Evolutionary conservation across 176 grass and related monocot genomes (phyloP), one percentile per base, ranked within the genome.

Genomic region (Oryza brachyantha): DNA sequence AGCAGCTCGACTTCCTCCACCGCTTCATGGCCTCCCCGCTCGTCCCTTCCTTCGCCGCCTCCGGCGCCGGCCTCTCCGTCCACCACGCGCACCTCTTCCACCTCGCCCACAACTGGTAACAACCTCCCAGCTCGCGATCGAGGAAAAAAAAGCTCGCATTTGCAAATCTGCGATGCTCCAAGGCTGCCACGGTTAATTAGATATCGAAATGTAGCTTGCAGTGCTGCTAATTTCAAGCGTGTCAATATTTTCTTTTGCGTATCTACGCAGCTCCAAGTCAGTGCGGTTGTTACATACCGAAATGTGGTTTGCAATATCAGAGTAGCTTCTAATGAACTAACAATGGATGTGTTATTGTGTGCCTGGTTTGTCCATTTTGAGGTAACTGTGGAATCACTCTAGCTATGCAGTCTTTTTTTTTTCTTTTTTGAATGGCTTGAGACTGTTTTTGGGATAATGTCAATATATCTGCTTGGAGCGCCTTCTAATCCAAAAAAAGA

Each of bases 1-100:
- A 97, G 91, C 95, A 97, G 85, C 95, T 97, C 50, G 92, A 97
- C 73, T 97, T 97, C 83, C 81, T 97, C 85, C 95, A 97, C 91
- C 87, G 89, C 35, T 97, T 97, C 80, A 97, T 97, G 95, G 67
- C 91, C 42, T 92, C 87, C 9, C 95, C 95, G 22, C 85, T 97
- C 54, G 76, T 98, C 57, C 92, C 95, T 72, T 78, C 95, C 60
- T 97, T 92, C 80, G 70, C 82, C 79, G 85, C 86, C 34, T 27
- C 65, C 50, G 61, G 50, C 28, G 63, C 66, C 16, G 92, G 92
- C n/a, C 72, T 94, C 79, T 91, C 83, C 70, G n/a, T 98, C 68
- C 77, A 92, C 92, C 95, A 94, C 71, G 92, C 92, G 5, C 63
- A 92, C 82, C 76, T 91, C 67, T 1, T 74, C 39, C 81, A 94